Conservation (phyloP, 2,329 filamentous ascomycete species). For the Ceratocystis papillata region DNA sequence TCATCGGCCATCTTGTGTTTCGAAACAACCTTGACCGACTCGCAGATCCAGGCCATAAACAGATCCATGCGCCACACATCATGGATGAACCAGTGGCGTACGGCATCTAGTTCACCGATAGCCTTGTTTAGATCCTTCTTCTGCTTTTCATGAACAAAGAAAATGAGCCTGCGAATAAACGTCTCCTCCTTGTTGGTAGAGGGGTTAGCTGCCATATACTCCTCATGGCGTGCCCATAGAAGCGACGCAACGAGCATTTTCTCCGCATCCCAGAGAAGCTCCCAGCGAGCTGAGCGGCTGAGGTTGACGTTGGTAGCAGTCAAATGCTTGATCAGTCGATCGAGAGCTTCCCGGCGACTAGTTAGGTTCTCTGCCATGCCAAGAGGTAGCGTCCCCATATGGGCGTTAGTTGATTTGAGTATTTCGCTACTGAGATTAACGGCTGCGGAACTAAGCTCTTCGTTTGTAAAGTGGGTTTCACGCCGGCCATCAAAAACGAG, state of each 20-base stretch:
- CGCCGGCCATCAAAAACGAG: slow-evolving; percentile 66
- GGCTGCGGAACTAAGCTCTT: slow-evolving; percentile 67
- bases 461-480: slow-evolving; percentile 53
- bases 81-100: slow-evolving; percentile 78
- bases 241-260: slow-evolving; percentile 70
- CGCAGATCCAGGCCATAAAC: slow-evolving; percentile 68
- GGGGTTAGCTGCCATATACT: slow-evolving; percentile 49
- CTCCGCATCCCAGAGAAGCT: slow-evolving; percentile 78
- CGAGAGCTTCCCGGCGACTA: slow-evolving; percentile 60
- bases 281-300: slow-evolving; percentile 61
- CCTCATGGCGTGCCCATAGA: slow-evolving; percentile 73
- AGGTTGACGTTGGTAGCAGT: slow-evolving; percentile 54
- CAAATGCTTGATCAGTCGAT: slow-evolving; percentile 63
- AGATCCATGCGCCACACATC: slow-evolving; percentile 62
- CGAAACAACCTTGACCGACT: slow-evolving; percentile 62
- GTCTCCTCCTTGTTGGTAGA: slow-evolving; percentile 42
- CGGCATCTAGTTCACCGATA: slow-evolving; percentile 61
- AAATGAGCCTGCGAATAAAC: slow-evolving; percentile 51
- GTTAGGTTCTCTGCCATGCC: slow-evolving; percentile 74
- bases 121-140: slow-evolving; percentile 56
- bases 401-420: slow-evolving; percentile 61
- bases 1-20: slow-evolving; percentile 50
- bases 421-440: slow-evolving; percentile 71
- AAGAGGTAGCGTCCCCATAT: slow-evolving; percentile 60
- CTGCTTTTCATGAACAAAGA: slow-evolving; percentile 63